Base-by-base conservation (phyloP, 495 filamentous ascomycete genomes). In the Wilcoxina mikolae region DNA sequence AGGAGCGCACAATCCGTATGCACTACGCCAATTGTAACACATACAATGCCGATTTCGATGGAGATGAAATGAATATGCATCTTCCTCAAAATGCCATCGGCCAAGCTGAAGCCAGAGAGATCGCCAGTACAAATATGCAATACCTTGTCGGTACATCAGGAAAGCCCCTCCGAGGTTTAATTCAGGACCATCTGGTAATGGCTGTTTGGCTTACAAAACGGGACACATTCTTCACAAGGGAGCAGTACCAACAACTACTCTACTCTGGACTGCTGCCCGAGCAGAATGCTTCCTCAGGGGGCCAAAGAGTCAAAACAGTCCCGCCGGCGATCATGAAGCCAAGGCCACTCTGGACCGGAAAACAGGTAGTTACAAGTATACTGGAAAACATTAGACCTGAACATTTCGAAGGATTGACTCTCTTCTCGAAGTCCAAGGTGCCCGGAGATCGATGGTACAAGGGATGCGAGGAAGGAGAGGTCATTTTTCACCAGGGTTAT, bases 11-110 rank as follows among this genome's bases (percentile, higher is more conserved):
- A 0, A 88, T 99, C 65, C 88, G 93, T 54, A 95, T 99, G 90
- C 93, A 96, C 72, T 99, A 99, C 70, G 90, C 93, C 54, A 99
- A 99, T 68, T 95, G 91, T 69, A 96, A 95, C 66, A 94, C 93
- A 10, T 98, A 99, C 75, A 99, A 99, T 61, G 93, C 93, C n/a
- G 93, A 99, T 77, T 99, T 96, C 69, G 93, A 99, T 67, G 93
- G 93, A 67, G 93, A 99, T 62, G 93, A 99, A 70, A 99, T 99
- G 93, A 99, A 99, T 68, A 94, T 99, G 91, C 93, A 99, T 68
- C 95, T 99, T 65, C 93, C 93, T 9, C 93, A 99, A 60, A 95
- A 93, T 61, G 93, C 95, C 66, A 73, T 95, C 64, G 93, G 90
- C 23, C 76, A 91, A 55, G 81, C 87, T 2, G 93, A 99, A 69